Evolutionary conservation across 768 basidiomycete species (phyloP), one percentile per base, ranked within the genome.

Genomic region (Chalciporus pseudorubinellus): DNA sequence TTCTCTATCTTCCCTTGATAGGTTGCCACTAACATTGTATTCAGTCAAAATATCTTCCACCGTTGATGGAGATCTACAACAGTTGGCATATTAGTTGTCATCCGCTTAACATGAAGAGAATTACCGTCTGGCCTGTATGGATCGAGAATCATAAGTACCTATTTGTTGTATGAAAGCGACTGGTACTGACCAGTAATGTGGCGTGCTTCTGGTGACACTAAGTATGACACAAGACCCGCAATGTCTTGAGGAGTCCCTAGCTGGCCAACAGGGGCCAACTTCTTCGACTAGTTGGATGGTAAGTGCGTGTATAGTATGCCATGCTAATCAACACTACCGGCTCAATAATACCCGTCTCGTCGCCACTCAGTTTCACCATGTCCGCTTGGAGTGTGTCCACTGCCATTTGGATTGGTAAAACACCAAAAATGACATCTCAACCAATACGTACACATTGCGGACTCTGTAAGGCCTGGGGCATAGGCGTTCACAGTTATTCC

Each of bases 401-500:
- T 66, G 40, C 42, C 13, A n/a, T 7, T 8, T 10, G 8, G 11
- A n/a, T 42, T 39, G 9, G 12, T 59, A 14, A 53, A n/a, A 6
- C 4, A 6, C 9, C 2, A 29, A 9, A n/a, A 36, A 11, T 34
- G 11, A 2, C 0, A 4, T 8, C 3, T 5, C 4, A 12, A 10
- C 10, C 9, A 18, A 42, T 29, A 56, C 66, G 55, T 31, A 72
- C 69, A 33, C 67, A 72, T 65, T 4, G 50, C 1, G 0, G 69
- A 69, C 12, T 66, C 40, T 9, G 70, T 36, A 7, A 55, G 52
- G n/a, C 70, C 69, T 3, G 69, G 67, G 8, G 69, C 70, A 20
- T 70, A 72, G 33, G 69, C 61, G 39, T 69, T 70, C 36, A 69
- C 69, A 1, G 69, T 70, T n/a, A 70, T 64, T n/a, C 63, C 61